Conservation (phyloP, 1,139 yeast genomes). For the Suzukiozyma palmioleophila region DNA sequence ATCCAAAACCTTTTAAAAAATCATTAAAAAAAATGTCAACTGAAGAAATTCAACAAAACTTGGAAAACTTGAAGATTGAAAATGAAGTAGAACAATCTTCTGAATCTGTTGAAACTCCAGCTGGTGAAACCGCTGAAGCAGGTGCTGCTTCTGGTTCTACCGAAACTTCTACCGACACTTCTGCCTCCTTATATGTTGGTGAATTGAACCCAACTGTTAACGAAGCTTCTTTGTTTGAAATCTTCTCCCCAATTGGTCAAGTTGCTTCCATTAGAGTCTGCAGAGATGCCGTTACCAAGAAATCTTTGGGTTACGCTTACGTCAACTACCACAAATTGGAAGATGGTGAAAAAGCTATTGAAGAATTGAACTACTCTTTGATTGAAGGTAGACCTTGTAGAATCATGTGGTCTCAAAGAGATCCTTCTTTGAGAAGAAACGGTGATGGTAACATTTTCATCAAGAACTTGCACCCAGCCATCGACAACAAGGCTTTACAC, state of each 20-base stretch:
- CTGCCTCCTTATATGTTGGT: constrained; percentile 95
- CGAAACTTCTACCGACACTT: constrained; percentile 30
- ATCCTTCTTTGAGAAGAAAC: constrained; percentile 91
- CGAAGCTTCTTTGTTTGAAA: constrained; percentile 92
- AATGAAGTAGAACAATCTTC: constrained; percentile 29
- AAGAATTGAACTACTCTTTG: constrained; percentile 89
- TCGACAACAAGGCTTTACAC: constrained; percentile 97
- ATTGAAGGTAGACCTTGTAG: constrained; percentile 98
- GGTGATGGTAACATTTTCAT: constrained; percentile 97
- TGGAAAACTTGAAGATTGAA: constrained; percentile 50
- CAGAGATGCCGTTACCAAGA: constrained; percentile 97
- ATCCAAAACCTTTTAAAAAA: constrained; percentile 7
- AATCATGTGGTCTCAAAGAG: constrained; percentile 99
- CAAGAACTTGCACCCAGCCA: constrained; percentile 97
- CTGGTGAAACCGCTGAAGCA: constrained; percentile 17
- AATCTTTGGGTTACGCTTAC: constrained; percentile 97
- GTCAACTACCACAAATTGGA: constrained; percentile 89
- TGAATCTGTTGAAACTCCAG: constrained; percentile 11
- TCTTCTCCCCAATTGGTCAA: constrained; percentile 92
- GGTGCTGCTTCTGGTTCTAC: constrained; percentile 23
- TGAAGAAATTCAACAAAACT: constrained; percentile 50
- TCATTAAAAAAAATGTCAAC: constrained; percentile 38
- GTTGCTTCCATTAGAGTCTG: constrained; percentile 97
- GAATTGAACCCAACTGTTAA: constrained; percentile 91
- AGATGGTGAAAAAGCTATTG: constrained; percentile 94